phyloP scores from a whole-genome alignment of 225 moss, liverwort and hornwort genomes.

The Bryoerythrophyllum caledonicum region DNA sequence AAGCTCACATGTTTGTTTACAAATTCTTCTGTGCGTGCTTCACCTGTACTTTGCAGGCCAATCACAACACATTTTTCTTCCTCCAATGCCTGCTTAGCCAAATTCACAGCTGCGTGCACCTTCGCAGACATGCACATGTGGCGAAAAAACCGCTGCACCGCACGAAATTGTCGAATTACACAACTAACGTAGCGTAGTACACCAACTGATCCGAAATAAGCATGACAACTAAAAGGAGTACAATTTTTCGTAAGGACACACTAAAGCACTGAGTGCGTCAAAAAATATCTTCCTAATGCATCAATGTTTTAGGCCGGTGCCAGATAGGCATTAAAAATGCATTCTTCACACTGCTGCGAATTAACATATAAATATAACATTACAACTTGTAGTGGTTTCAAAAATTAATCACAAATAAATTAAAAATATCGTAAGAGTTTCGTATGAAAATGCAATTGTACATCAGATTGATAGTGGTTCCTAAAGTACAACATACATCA shows the following conservation, averaged over 20 bases:
- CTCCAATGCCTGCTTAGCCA: slow-evolving; percentile 77
- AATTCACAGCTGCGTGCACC: slow-evolving; percentile 92
- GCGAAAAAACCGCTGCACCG: slow-evolving; percentile 86
- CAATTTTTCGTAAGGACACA: slow-evolving; percentile 10
- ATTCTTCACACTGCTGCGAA: neutral
- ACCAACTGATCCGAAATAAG: neutral
- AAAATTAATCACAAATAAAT: neutral
- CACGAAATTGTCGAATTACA: slow-evolving; percentile 22
- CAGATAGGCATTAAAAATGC: slow-evolving; percentile 4
- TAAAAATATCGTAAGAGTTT: neutral
- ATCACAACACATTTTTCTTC: slow-evolving; percentile 99
- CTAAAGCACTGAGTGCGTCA: neutral
- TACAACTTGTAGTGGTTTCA: neutral
- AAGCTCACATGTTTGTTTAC: slow-evolving; percentile 87
- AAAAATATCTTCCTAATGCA: neutral
- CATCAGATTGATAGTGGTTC: neutral
- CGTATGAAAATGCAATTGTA: neutral
- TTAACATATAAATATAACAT: slow-evolving; percentile 1
- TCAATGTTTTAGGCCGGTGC: neutral
- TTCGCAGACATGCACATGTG: slow-evolving; percentile 99
- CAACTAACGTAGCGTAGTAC: slow-evolving; percentile 4
- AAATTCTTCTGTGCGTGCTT: slow-evolving; percentile 98
- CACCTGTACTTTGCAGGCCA: slow-evolving; percentile 98
- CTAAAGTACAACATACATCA: slow-evolving; percentile 1
- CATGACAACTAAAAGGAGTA: neutral